These are phyloP conservation scores for Tillandsia leiboldiana DNA, from an alignment of 176 grass and related monocot species.

Conservation along the genomic window DNA sequence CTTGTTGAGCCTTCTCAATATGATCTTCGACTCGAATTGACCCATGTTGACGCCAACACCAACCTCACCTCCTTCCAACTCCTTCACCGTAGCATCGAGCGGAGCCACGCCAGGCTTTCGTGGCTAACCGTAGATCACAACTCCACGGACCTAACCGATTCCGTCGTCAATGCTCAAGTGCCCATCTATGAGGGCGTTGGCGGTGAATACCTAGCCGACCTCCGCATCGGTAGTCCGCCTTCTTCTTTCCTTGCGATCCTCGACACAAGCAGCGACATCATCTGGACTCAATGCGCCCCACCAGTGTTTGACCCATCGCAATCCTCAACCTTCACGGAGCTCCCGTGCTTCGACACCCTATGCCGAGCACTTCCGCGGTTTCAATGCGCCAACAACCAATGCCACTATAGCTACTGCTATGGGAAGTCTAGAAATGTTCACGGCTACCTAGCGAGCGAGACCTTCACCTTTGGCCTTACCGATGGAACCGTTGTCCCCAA, in stretches of 20 bases:
- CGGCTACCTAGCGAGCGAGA: conserved; percentile 45
- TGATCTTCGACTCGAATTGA: conserved; percentile 6
- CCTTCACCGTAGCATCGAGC: conserved; percentile 41
- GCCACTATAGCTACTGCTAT: conserved; percentile 49
- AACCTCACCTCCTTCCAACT: conserved; percentile 30
- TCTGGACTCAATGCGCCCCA: conserved; percentile 78
- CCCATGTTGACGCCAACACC: conserved; percentile 36
- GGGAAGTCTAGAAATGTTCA: conserved; percentile 44
- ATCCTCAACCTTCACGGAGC: conserved; percentile 45
- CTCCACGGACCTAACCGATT: neutral
- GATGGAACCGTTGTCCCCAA: neutral
- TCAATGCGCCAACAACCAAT: conserved; percentile 29
- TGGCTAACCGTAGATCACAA: neutral
- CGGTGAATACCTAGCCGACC: conserved; percentile 46
- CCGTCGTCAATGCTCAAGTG: neutral
- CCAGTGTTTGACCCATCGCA: conserved; percentile 36
- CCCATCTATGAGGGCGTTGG: neutral
- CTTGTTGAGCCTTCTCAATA: too few relatives aligned
- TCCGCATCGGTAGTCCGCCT: conserved; percentile 53
- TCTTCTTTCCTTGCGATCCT: conserved; percentile 44
- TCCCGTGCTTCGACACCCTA: conserved; percentile 34
- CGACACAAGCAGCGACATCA: conserved; percentile 85
- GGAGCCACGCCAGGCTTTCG: conserved; percentile 19
- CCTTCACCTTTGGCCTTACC: conserved; percentile 34
- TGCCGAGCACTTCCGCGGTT: conserved; percentile 33